Percentiles rank a stretch among this genome's conserved stretches.
Evolutionary conservation across 257 asterid genomes (phyloP).

Genomic region (Solanum megistacrolobum): DNA sequence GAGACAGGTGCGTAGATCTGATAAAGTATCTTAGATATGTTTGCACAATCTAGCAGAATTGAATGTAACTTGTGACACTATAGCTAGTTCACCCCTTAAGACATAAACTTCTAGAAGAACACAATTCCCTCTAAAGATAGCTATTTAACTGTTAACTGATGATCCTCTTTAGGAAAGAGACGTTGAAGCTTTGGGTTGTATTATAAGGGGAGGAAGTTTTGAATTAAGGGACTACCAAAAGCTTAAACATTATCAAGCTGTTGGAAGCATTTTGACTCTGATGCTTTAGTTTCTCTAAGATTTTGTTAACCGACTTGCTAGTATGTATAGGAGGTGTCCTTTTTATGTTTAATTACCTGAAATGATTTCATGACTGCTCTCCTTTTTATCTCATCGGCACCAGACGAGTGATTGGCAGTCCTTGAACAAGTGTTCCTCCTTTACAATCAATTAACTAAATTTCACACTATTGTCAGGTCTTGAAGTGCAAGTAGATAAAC

Average conservation of each 20-base stretch:
- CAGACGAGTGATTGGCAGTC: background rate
- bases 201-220: background rate
- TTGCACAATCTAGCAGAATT: background rate
- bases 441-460: background rate
- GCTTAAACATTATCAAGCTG: background rate
- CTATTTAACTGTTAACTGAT: background rate
- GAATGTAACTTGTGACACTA: background rate
- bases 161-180: background rate
- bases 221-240: background rate
- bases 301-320: background rate
- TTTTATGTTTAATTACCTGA: background rate
- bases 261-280: background rate
- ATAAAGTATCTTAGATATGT: background rate
- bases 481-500: background rate
- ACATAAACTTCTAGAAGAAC: background rate
- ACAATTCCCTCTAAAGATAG: background rate
- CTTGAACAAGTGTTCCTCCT: background rate
- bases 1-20: slow-evolving; percentile 19
- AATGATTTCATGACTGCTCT: background rate
- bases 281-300: background rate
- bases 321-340: background rate
- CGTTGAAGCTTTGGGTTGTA: background rate
- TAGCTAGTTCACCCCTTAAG: background rate
- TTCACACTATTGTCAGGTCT: background rate
- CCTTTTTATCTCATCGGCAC: background rate